Percentiles rank a stretch among this genome's conserved stretches.
Conservation (phyloP, 2,329 filamentous ascomycete genomes). For the Grosmannia clavigera region DNA sequence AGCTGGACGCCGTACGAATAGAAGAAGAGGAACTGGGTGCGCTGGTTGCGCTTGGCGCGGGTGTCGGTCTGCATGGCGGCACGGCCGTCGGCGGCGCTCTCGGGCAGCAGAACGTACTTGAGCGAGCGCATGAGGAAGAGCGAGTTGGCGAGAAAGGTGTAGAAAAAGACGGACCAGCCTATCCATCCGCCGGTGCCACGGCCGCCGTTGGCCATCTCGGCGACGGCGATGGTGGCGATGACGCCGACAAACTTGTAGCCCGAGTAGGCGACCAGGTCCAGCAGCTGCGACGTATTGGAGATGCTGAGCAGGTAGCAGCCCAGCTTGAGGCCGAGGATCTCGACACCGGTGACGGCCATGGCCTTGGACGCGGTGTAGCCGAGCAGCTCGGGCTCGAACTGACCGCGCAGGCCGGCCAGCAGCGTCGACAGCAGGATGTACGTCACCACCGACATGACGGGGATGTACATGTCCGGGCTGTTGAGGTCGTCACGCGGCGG, state of each 20-base stretch:
- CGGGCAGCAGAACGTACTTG: constrained; percentile 89
- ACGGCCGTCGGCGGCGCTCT: constrained; percentile 55
- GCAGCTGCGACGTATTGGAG: constrained; percentile 82
- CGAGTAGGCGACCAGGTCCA: constrained; percentile 90
- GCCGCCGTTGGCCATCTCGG: constrained; percentile 65
- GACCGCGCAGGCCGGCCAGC: constrained; percentile 75
- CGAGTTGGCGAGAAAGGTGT: constrained; percentile 88
- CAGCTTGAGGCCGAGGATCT: constrained; percentile 82
- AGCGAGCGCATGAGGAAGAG: constrained; percentile 91
- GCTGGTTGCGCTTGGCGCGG: constrained; percentile 71
- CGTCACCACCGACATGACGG: constrained; percentile 93
- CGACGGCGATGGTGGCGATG: constrained; percentile 72
- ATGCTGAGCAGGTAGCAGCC: constrained; percentile 91
- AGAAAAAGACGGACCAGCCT: constrained; percentile 79
- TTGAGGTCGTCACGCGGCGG: constrained; percentile 93
- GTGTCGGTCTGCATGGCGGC: constrained; percentile 61
- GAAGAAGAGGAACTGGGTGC: constrained; percentile 84
- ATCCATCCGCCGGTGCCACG: constrained; percentile 78
- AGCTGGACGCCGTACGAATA: constrained; percentile 94
- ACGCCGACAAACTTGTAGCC: constrained; percentile 99
- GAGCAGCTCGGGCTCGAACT: constrained; percentile 88
- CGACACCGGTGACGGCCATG: constrained; percentile 69
- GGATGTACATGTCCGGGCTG: constrained; percentile 98
- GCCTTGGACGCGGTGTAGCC: constrained; percentile 81
- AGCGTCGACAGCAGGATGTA: constrained; percentile 92